A percentile compares a stretch with the other conserved stretches of the same genome.
Evolutionary conservation across 2,329 filamentous ascomycete species (phyloP).

Genomic region (Botrytis aclada): DNA sequence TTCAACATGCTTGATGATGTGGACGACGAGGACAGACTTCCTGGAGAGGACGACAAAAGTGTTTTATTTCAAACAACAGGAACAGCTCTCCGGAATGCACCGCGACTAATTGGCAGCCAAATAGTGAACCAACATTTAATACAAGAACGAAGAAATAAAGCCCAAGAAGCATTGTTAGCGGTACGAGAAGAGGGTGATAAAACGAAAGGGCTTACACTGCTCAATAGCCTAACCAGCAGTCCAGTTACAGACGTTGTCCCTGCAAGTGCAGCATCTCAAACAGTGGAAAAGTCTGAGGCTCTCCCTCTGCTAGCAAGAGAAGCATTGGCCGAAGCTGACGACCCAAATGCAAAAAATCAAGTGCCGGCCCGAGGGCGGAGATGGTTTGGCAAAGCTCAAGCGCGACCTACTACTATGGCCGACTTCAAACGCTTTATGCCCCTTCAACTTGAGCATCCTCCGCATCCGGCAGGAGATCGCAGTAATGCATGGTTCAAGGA

Average conservation of each 20-base stretch:
- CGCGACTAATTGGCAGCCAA: background rate
- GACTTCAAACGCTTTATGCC: conserved; percentile 21
- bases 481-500: conserved; percentile 28
- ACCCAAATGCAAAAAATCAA: background rate
- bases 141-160: conserved; percentile 1
- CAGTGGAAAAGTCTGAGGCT: background rate
- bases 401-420: background rate
- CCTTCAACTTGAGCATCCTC: conserved; percentile 20
- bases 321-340: background rate
- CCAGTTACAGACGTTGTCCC: background rate
- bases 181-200: background rate
- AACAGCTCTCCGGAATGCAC: background rate
- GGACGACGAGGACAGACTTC: background rate
- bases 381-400: background rate
- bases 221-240: background rate
- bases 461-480: conserved; percentile 25
- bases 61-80: conserved; percentile 4
- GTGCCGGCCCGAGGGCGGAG: background rate
- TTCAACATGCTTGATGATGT: background rate
- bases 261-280: background rate
- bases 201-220: background rate
- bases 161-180: background rate
- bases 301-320: background rate
- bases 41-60: background rate
- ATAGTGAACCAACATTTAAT: background rate